Conservation (phyloP, 257 asterid species). For the Coffea canephora region DNA sequence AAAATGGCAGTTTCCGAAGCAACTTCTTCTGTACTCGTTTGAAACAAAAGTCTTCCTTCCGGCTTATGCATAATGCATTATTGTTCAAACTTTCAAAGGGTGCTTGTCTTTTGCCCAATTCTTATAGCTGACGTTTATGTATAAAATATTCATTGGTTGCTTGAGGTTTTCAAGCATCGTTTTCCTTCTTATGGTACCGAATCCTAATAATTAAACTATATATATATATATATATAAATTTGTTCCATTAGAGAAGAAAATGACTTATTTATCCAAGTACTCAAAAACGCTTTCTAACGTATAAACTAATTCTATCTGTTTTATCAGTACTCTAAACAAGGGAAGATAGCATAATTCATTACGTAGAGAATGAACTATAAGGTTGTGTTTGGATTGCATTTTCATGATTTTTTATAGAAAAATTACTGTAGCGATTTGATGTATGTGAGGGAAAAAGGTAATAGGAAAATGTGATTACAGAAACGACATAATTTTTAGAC, state of each 20-base stretch:
- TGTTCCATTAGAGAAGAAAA: background rate
- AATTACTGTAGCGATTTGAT: no score
- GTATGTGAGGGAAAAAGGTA: no score
- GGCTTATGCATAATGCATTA: background rate
- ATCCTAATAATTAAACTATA: background rate
- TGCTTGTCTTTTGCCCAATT: slow-evolving; percentile 4
- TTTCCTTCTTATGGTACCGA: background rate
- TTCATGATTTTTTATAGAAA: no score
- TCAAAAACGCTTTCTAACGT: background rate
- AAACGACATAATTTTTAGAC: no score
- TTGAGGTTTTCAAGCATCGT: background rate
- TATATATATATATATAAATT: background rate
- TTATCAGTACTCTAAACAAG: no score
- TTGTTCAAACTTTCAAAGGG: background rate
- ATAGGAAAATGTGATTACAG: no score
- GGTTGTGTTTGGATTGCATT: no score
- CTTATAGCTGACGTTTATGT: background rate
- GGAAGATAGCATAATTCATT: background rate
- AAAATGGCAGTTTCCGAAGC: slow-evolving; percentile 14
- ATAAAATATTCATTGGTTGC: background rate
- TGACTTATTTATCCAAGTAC: background rate
- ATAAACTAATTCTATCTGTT: background rate
- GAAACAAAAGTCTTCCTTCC: slow-evolving; percentile 9
- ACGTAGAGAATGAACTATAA: background rate
- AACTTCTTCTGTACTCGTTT: slow-evolving; percentile 13